phyloP scores from a whole-genome alignment of 805 yeast species.

The Lipomyces orientalis region DNA sequence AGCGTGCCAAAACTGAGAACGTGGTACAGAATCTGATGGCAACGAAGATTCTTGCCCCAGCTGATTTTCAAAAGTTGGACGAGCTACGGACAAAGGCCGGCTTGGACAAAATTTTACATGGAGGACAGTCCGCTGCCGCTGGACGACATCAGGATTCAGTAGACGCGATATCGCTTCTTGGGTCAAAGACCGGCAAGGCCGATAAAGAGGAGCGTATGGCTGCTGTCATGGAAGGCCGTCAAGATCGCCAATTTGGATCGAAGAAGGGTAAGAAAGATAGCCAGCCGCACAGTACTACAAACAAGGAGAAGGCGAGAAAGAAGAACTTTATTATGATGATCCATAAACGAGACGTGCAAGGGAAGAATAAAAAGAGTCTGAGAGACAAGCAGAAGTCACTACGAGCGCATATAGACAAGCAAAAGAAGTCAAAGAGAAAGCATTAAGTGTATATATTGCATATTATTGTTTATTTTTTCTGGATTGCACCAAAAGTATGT shows the following conservation, averaged over 20 bases:
- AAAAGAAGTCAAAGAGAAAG: constrained; percentile 63
- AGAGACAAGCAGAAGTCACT: constrained; percentile 88
- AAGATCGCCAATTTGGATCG: constrained; percentile 90
- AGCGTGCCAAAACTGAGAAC: constrained; percentile 46
- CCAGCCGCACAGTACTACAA: constrained; percentile 85
- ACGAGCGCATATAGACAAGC: constrained; percentile 85
- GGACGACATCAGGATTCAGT: constrained; percentile 77
- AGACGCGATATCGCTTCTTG: constrained; percentile 77
- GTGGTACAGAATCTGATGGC: constrained; percentile 64
- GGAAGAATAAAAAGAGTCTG: constrained; percentile 86
- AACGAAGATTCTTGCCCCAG: constrained; percentile 89
- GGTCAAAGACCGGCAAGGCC: constrained; percentile 80
- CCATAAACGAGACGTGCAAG: constrained; percentile 92
- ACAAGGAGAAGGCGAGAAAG: constrained; percentile 94
- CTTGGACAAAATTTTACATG: constrained; percentile 75
- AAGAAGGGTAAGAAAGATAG: constrained; percentile 76
- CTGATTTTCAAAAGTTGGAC: constrained; percentile 94
- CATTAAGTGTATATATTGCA: background rate
- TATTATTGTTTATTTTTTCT: background rate
- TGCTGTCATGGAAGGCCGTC: constrained; percentile 86
- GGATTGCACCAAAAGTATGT: background rate
- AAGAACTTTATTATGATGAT: constrained; percentile 99
- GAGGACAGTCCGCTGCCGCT: constrained; percentile 43
- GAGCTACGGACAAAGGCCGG: constrained; percentile 88
- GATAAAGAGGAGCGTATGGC: constrained; percentile 89